Conservation (phyloP, 768 basidiomycete species). For the Amanita molliuscula region DNA sequence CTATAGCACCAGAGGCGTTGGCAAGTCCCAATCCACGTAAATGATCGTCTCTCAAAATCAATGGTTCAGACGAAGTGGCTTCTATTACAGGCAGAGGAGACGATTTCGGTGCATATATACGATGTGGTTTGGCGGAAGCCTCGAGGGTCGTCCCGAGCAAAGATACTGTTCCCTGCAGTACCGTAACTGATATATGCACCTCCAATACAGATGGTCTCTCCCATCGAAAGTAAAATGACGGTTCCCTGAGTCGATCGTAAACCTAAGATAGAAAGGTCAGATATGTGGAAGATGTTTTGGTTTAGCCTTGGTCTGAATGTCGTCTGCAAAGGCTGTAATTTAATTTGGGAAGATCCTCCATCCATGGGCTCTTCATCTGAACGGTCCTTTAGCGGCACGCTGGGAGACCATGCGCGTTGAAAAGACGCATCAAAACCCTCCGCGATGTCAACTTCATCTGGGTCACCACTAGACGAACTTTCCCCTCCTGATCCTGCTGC, state of each 20-base stretch:
- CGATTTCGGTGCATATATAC: constrained; percentile 67
- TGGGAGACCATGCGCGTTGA: constrained; percentile 51
- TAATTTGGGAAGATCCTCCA: constrained; percentile 15
- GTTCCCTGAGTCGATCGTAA: constrained; percentile 19
- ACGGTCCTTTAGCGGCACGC: constrained; percentile 35
- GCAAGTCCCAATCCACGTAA: constrained; percentile 7
- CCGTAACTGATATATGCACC: constrained; percentile 53
- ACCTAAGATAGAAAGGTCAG: constrained; percentile 24
- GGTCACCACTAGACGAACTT: constrained; percentile 17
- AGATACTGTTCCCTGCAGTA: constrained; percentile 52
- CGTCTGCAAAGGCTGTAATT: constrained; percentile 20
- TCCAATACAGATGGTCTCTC: constrained; percentile 53
- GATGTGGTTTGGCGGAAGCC: constrained; percentile 30
- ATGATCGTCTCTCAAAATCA: constrained; percentile 3
- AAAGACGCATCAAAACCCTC: constrained; percentile 9
- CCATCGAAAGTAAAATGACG: constrained; percentile 32
- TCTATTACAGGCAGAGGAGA: constrained; percentile 58
- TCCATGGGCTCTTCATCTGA: constrained; percentile 30
- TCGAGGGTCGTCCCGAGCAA: constrained; percentile 44
- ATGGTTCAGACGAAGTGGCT: constrained; percentile 8
- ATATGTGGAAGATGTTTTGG: constrained; percentile 36
- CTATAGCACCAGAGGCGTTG: constrained; percentile 19
- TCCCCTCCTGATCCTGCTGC: constrained; percentile 27
- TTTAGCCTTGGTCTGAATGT: constrained; percentile 37
- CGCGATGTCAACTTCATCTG: constrained; percentile 9